Evolutionary conservation across 305 asterid genomes (phyloP), one percentile per base, ranked within the genome.

Genomic region (Plantago lanceolata): DNA sequence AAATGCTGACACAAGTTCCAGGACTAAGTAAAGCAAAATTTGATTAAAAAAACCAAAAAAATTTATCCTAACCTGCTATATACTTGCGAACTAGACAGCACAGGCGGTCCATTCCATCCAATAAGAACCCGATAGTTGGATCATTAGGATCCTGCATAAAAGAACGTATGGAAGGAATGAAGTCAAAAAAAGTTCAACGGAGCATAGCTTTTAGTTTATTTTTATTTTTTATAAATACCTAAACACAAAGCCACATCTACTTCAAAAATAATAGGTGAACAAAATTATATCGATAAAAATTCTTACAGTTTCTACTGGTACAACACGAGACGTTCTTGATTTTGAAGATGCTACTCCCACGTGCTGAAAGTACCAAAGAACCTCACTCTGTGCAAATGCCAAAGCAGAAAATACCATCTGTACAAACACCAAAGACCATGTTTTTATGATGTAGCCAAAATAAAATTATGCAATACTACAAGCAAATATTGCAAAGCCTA

Each of bases 341-440:
- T 83, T 90, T 50, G 91, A 78, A 70, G 95, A 78, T 31, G 90
- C 87, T 70, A 94, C 67, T 66, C 99, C 97, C 40, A 84, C 93
- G 65, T 94, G 99, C 78, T 94, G 99, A 71, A 94, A 94, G 66
- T 88, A 94, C 99, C 99, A 94, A 21, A 88, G 61, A 43, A 88
- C 95, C 88, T 94, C 99, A 81, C 97, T 90, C 72, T 94, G 97
- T 33, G 95, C 90, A 68, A 94, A 85, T 70, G 99, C 97, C 73
- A 94, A 78, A 48, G 99, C 96, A 56, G 99, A 94, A 78, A 88
- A 94, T 57, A 94, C 97, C 99, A 94, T 94, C 99, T 94, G 94
- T 51, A 66, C 77, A 73, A 73, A 51, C 77, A 80, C 55, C 82
- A 72, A 29, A 37, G 66, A 28, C 57, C 68, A 64, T 61, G 40